Evolutionary conservation across 2,329 filamentous ascomycete species (phyloP), one percentile per base, ranked within the genome.

Genomic region (Fusarium piperis): DNA sequence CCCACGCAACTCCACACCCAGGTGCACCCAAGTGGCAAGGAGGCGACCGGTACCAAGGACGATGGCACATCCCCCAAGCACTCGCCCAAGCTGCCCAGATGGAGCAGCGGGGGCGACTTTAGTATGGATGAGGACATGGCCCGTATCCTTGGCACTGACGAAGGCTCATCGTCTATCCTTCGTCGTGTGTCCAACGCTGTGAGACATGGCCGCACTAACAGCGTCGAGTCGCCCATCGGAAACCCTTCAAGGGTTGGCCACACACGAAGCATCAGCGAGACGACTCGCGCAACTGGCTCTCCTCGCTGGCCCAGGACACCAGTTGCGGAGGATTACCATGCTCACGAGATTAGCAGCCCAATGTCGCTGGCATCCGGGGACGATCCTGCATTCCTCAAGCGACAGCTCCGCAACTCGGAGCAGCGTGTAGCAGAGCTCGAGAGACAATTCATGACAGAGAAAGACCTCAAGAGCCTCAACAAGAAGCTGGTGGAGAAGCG

Each of bases 91-190:
- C 84, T 94, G 69, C 89, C 92, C 72, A 87, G 91, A 76, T 93
- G 89, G 89, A 97, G 92, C 80, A 88, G 89, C 46, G 94, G 93
- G 59, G 94, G 91, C 61, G 94, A 97, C 72, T 96, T 98, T 78
- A 96, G 93, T 66, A 91, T 97, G 91, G 95, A 98, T 72, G 95
- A 98, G 80, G 96, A 98, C 78, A 94, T 98, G 90, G 93, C 93
- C 60, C 92, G 95, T 64, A 95, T 98, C 64, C 86, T 97, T 66
- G 92, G 91, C 41, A 91, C 90, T 20, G 94, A 95, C 67, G 93
- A 94, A 78, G 86, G 88, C 46, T 92, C 90, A 33, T 91, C 93
- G 28, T 95, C 93, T 1, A 93, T 98, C 67, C 85, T 98, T 69
- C 93, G 94, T 64, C 91, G 94, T 59, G 93, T 98, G 41, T 98